phyloP scores from a whole-genome alignment of 2,329 filamentous ascomycete species.

The Aspergillus novoparasiticus region DNA sequence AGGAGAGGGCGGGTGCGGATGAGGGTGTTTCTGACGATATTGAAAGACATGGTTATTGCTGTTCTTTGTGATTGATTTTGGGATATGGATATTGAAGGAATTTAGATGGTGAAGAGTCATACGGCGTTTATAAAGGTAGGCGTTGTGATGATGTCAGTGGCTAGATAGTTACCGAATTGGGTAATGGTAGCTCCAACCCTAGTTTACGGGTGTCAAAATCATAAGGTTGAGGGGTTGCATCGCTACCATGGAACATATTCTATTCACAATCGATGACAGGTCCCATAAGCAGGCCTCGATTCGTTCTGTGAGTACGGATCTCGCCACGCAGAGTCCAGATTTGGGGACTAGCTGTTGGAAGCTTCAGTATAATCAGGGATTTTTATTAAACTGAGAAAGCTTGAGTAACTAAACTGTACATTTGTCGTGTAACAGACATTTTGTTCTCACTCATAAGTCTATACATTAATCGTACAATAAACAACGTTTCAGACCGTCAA shows the following conservation, averaged over 20 bases:
- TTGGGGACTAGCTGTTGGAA: no score
- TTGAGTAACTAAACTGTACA: not conserved
- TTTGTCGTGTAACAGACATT: no score
- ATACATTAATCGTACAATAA: slow-evolving; percentile 4
- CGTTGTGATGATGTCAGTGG: slow-evolving; percentile 1
- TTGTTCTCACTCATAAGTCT: not conserved
- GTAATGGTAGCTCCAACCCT: not conserved
- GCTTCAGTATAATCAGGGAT: no score
- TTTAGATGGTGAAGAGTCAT: not conserved
- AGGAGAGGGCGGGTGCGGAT: not conserved
- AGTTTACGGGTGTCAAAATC: not conserved
- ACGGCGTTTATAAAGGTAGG: not conserved
- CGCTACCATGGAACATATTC: not conserved
- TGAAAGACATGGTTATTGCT: not conserved
- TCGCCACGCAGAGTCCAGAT: not conserved
- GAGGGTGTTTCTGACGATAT: not conserved
- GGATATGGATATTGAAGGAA: not conserved
- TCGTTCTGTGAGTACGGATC: not conserved
- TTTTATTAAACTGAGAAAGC: no score
- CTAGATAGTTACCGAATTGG: not conserved
- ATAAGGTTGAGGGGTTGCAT: not conserved
- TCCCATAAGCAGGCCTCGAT: not conserved
- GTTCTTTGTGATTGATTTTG: not conserved
- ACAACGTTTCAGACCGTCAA: not conserved
- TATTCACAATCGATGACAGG: not conserved